A percentile compares a stretch with the other conserved stretches of the same genome.
These are phyloP conservation scores for Achaetomiella virescens DNA, from an alignment of 495 filamentous ascomycete genomes.

Conservation along the genomic window DNA sequence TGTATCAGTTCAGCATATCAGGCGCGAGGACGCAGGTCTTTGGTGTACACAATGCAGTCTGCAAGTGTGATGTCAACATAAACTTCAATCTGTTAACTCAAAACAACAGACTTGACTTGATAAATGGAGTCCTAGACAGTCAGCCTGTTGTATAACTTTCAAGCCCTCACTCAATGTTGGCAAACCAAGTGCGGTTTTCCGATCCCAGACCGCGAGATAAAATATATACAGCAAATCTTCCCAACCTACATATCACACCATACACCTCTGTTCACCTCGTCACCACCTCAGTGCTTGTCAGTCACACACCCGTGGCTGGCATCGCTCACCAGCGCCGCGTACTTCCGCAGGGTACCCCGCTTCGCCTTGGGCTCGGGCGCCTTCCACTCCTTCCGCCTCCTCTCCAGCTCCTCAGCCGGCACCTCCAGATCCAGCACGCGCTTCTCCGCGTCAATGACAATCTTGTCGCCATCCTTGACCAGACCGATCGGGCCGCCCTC, in stretches of 20 bases:
- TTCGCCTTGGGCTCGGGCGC: slow-evolving; percentile 61
- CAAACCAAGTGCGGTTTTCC: slow-evolving; percentile 11
- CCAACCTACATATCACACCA: background rate
- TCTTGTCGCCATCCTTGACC: slow-evolving; percentile 60
- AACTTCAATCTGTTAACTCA: background rate
- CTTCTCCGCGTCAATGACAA: slow-evolving; percentile 67
- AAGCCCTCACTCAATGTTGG: background rate
- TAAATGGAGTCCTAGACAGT: background rate
- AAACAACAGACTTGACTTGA: background rate
- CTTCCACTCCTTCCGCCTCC: slow-evolving; percentile 57
- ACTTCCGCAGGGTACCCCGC: slow-evolving; percentile 73
- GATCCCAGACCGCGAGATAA: background rate
- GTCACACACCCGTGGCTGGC: slow-evolving; percentile 79
- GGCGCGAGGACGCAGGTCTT: too few species aligned
- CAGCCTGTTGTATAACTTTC: background rate
- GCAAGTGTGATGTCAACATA: background rate
- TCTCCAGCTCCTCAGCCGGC: slow-evolving; percentile 55
- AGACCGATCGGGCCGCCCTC: slow-evolving; percentile 65
- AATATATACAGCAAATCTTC: slow-evolving; percentile 12
- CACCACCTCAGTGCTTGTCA: slow-evolving; percentile 37
- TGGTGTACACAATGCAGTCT: background rate
- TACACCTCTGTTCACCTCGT: background rate
- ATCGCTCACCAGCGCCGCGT: slow-evolving; percentile 62
- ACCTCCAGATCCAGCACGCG: slow-evolving; percentile 55
- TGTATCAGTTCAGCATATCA: too few species aligned